phyloP scores from a whole-genome alignment of 2,329 filamentous ascomycete genomes.

The Pseudogymnoascus verrucosus region DNA sequence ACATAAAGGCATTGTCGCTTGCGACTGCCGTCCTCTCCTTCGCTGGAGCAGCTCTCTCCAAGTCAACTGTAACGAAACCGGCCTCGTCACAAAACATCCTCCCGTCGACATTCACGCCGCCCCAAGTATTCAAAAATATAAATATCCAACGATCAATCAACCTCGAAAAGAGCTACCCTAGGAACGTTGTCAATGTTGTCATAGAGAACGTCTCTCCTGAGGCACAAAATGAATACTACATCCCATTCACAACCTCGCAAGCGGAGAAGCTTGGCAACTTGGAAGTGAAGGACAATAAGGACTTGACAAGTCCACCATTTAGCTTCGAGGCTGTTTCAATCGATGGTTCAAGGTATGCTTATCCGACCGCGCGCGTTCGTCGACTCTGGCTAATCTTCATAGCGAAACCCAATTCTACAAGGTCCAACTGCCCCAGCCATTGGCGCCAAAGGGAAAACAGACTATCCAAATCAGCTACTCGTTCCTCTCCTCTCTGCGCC shows the following conservation, averaged over 20 bases:
- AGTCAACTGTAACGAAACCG: conserved; percentile 26
- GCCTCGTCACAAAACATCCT: conserved; percentile 50
- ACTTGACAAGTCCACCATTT: conserved; percentile 59
- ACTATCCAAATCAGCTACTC: conserved; percentile 85
- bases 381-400: conserved; percentile 20
- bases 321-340: conserved; percentile 59
- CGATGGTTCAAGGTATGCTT: conserved; percentile 47
- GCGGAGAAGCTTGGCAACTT: conserved; percentile 74
- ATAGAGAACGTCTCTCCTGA: conserved; percentile 77
- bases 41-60: conserved; percentile 24
- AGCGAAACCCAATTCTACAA: conserved; percentile 77
- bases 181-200: conserved; percentile 88
- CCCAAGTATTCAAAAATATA: conserved; percentile 86
- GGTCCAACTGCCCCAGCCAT: conserved; percentile 67
- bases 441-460: conserved; percentile 68
- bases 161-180: conserved; percentile 83
- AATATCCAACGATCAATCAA: conserved; percentile 88
- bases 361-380: conserved; percentile 16
- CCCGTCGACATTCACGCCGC: conserved; percentile 67
- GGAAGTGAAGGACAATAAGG: conserved; percentile 89
- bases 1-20: conserved; percentile 33
- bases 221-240: conserved; percentile 81
- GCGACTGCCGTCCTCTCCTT: conserved; percentile 53
- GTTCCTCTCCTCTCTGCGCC: conserved; percentile 67
- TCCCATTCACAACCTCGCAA: conserved; percentile 73